A percentile compares a stretch with the other conserved stretches of the same genome.
Conservation (phyloP, 2,329 filamentous ascomycete species). For the Aspergillus caelatus region DNA sequence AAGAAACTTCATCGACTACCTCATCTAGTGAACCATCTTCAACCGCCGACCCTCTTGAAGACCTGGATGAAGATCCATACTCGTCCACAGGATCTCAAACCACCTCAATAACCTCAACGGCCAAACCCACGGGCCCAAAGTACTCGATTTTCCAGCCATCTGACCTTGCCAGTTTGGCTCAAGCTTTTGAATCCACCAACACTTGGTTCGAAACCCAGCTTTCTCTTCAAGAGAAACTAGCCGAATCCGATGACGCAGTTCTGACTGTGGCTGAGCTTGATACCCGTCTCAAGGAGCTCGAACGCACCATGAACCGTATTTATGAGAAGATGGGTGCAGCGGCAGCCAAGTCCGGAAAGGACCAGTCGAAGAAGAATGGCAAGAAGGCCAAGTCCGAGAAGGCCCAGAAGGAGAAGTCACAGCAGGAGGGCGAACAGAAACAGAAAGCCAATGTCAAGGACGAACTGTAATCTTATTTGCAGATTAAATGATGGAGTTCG, state of each 20-base stretch:
- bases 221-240: constrained; percentile 70
- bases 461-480: constrained; percentile 8
- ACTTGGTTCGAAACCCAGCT: constrained; percentile 77
- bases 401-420: constrained; percentile 23
- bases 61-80: constrained; percentile 72
- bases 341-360: constrained; percentile 25
- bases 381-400: constrained; percentile 35
- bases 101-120: constrained; percentile 36
- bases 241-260: constrained; percentile 71
- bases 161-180: constrained; percentile 69
- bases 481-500: constrained; percentile 15
- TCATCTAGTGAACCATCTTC: constrained; percentile 47
- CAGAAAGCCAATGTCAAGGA: constrained; percentile 17
- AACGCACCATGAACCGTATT: constrained; percentile 48
- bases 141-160: constrained; percentile 71
- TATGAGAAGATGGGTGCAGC: constrained; percentile 52
- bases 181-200: constrained; percentile 63
- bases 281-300: constrained; percentile 69
- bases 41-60: constrained; percentile 62
- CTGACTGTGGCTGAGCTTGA: constrained; percentile 73
- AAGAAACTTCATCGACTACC: constrained; percentile 21
- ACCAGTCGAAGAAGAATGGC: constrained; percentile 29
- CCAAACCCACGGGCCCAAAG: constrained; percentile 51
- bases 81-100: constrained; percentile 42
- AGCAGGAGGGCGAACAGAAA: constrained; percentile 23